Evolutionary conservation across 169 alveolate genomes (phyloP).

Genomic region (Eimeria maxima): DNA sequence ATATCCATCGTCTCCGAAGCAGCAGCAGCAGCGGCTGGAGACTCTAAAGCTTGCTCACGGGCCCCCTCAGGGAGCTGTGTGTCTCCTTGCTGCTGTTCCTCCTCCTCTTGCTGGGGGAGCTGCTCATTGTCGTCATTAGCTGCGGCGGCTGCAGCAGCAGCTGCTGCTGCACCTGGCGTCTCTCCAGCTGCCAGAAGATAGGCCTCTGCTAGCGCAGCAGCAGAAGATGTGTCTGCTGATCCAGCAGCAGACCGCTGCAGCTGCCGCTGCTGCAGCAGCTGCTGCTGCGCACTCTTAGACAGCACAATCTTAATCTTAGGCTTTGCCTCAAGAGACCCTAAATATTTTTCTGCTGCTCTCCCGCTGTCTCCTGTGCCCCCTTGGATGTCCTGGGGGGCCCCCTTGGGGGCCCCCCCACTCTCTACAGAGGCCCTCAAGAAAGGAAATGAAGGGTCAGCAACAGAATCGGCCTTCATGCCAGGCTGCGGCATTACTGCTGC

Average conservation of each 20-base stretch:
- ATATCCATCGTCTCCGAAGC: not conserved
- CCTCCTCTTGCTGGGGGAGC: not conserved
- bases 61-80: not conserved
- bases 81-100: not conserved
- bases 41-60: no score
- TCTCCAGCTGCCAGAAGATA: conserved; percentile 42
- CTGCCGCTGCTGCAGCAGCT: conserved; percentile 46
- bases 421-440: not conserved
- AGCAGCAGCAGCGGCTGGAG: conserved; percentile 10
- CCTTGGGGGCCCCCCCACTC: not conserved
- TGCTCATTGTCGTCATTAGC: not conserved
- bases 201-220: conserved; percentile 48
- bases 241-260: conserved; percentile 32
- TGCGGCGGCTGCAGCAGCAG: not conserved
- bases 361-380: conserved; percentile 22
- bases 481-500: conserved; percentile 7
- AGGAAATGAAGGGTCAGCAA: no score
- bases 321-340: conserved; percentile 9
- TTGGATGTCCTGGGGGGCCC: not conserved
- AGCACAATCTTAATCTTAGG: conserved; percentile 21
- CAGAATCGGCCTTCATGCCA: not conserved
- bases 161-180: conserved; percentile 22
- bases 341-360: conserved; percentile 11
- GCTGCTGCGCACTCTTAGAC: conserved; percentile 31
- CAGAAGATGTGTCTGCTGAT: not conserved